These are phyloP conservation scores for Micromonas commoda DNA, from an alignment of 139 green algal genomes.

Conservation along the genomic window DNA sequence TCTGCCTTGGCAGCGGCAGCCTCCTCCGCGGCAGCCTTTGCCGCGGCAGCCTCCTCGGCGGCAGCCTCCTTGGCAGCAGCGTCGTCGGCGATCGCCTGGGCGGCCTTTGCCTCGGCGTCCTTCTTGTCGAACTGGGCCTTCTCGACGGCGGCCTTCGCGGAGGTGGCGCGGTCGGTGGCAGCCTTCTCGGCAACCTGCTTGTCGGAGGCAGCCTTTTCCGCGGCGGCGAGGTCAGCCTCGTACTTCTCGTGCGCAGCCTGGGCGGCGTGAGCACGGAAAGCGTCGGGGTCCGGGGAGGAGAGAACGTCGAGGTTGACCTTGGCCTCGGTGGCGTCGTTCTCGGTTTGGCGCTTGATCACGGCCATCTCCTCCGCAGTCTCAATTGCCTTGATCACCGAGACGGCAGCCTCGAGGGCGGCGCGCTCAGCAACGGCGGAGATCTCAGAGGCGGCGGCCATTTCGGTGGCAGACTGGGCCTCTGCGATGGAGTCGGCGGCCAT, in stretches of 20 bases:
- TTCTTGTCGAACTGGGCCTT: background rate
- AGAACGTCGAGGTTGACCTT: background rate
- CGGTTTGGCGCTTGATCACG: background rate
- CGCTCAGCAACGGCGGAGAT: background rate
- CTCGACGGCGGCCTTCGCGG: background rate
- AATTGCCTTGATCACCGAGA: background rate
- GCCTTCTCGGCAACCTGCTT: background rate
- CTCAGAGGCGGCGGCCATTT: background rate
- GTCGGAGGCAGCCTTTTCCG: background rate
- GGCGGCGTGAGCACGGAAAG: background rate
- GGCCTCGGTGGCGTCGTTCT: background rate
- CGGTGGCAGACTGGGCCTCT: background rate
- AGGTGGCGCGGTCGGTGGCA: background rate
- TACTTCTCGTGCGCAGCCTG: background rate
- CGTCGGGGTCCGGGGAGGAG: background rate
- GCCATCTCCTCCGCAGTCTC: background rate
- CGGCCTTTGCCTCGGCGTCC: background rate
- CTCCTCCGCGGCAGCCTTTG: slow-evolving; percentile 2
- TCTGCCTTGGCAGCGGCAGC: slow-evolving; percentile 5
- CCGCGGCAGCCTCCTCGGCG: background rate
- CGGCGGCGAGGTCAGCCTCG: background rate
- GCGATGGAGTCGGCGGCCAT: background rate
- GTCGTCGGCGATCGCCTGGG: background rate
- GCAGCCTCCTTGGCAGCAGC: background rate
- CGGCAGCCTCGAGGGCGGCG: background rate